Conservation (phyloP, 176 grass and related monocot species). For the Chloris gayana region DNA sequence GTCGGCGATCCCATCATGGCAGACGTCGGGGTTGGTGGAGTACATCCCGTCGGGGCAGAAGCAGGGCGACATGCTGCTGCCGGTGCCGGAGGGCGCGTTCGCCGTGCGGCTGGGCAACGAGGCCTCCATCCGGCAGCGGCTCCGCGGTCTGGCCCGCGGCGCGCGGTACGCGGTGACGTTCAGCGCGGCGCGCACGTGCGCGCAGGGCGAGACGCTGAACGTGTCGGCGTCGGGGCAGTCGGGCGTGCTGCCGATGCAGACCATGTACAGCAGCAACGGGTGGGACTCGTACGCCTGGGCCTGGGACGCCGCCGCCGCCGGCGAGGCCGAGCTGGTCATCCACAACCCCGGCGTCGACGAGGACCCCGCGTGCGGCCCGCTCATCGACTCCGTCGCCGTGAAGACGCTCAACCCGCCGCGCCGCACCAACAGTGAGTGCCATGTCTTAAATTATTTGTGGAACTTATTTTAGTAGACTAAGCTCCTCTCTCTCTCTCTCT, state of each 20-base stretch:
- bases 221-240: conserved; percentile 72
- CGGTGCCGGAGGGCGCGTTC: conserved; percentile 76
- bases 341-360: conserved; percentile 79
- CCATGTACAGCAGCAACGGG: conserved; percentile 94
- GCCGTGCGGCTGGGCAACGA: conserved; percentile 88
- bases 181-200: conserved; percentile 86
- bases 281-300: conserved; percentile 97
- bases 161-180: conserved; percentile 77
- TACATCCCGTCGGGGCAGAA: conserved; percentile 77
- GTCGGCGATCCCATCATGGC: conserved; percentile 64
- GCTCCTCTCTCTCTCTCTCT: no score
- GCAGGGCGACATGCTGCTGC: conserved; percentile 85
- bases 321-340: conserved; percentile 59
- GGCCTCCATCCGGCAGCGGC: conserved; percentile 70
- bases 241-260: conserved; percentile 68
- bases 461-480: no score
- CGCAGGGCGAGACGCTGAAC: conserved; percentile 75
- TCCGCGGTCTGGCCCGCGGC: conserved; percentile 32
- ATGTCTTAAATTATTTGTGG: no score
- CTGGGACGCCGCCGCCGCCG: conserved; percentile 47
- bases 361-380: conserved; percentile 83
- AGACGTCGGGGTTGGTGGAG: conserved; percentile 72
- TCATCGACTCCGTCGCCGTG: conserved; percentile 83
- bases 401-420: conserved; percentile 59
- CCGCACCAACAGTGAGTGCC: conserved; percentile 59